Percentiles rank a stretch among this genome's conserved stretches.
These are phyloP conservation scores for Rhinocladiella similis DNA, from an alignment of 2,329 filamentous ascomycete genomes.

Conservation along the genomic window DNA sequence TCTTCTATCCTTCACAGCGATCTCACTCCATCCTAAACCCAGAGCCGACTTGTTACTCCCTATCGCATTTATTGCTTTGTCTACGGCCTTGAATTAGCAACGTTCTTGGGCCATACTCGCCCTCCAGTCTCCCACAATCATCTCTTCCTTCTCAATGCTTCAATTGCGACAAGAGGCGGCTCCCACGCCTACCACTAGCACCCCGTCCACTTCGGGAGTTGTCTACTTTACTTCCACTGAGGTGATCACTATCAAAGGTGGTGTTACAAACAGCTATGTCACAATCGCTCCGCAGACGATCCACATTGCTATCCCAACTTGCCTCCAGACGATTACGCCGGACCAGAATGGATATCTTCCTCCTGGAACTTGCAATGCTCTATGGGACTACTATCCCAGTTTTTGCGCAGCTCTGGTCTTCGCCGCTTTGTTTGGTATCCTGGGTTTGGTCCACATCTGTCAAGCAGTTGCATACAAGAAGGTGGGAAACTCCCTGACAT, in stretches of 20 bases:
- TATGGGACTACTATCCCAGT: conserved; percentile 35
- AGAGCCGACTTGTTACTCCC: too few species aligned
- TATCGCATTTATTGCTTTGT: not conserved
- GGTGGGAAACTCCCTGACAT: conserved; percentile 16
- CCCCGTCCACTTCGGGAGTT: not conserved
- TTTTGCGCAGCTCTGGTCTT: conserved; percentile 37
- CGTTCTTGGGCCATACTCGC: not conserved
- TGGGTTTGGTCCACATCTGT: conserved; percentile 32
- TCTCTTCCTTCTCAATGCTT: not conserved
- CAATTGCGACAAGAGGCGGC: not conserved
- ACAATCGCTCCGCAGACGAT: conserved; percentile 2
- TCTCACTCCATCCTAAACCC: too few species aligned
- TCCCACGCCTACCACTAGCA: conserved; percentile 1
- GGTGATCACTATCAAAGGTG: not conserved
- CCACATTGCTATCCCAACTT: conserved; percentile 2
- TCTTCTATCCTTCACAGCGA: too few species aligned
- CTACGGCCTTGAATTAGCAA: not conserved
- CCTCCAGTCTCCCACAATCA: not conserved
- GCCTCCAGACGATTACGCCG: conserved; percentile 27
- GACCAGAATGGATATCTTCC: conserved; percentile 41
- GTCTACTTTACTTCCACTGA: conserved; percentile 1
- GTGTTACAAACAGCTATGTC: not conserved
- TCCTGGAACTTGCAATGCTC: conserved; percentile 36
- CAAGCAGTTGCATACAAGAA: conserved; percentile 38
- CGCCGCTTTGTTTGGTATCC: conserved; percentile 35